phyloP scores from a whole-genome alignment of 805 yeast species.

The Debaryomyces maramus region DNA sequence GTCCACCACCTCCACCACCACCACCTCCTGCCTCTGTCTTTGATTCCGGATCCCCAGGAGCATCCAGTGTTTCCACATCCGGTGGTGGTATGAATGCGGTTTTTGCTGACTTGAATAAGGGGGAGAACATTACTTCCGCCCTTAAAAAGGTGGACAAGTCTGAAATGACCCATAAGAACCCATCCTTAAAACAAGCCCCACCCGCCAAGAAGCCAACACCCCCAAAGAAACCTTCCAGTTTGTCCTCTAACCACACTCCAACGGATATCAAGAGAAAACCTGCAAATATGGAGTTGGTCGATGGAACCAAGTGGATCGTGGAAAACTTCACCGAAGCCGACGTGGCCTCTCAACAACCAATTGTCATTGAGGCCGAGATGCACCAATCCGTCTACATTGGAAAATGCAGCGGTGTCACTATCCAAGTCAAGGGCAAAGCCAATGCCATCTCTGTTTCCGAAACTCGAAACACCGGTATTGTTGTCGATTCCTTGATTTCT shows the following conservation, averaged over 20 bases:
- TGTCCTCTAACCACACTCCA: conserved; percentile 49
- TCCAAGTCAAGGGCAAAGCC: conserved; percentile 87
- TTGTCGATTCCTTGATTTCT: conserved; percentile 81
- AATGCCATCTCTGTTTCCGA: conserved; percentile 82
- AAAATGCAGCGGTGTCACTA: conserved; percentile 67
- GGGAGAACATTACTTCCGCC: conserved; percentile 79
- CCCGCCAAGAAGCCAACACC: conserved; percentile 60
- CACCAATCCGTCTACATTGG: conserved; percentile 90
- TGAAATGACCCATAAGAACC: conserved; percentile 92
- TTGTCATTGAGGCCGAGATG: conserved; percentile 74
- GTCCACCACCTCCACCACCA: conserved; percentile 89
- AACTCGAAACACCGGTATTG: conserved; percentile 69
- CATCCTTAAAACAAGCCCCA: conserved; percentile 65
- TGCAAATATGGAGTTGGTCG: conserved; percentile 66
- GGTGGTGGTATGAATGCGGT: conserved; percentile 78
- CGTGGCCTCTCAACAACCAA: conserved; percentile 49
- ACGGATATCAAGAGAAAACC: conserved; percentile 34
- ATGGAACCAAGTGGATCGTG: conserved; percentile 81
- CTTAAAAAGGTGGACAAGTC: conserved; percentile 90
- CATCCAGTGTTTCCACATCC: conserved; percentile 18
- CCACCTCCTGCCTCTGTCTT: conserved; percentile 77
- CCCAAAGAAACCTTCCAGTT: conserved; percentile 77
- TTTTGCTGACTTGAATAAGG: conserved; percentile 86
- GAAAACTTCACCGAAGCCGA: conserved; percentile 67
- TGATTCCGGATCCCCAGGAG: conserved; percentile 28